phyloP scores from a whole-genome alignment of 2,329 filamentous ascomycete species.

The Penicillium sp. region DNA sequence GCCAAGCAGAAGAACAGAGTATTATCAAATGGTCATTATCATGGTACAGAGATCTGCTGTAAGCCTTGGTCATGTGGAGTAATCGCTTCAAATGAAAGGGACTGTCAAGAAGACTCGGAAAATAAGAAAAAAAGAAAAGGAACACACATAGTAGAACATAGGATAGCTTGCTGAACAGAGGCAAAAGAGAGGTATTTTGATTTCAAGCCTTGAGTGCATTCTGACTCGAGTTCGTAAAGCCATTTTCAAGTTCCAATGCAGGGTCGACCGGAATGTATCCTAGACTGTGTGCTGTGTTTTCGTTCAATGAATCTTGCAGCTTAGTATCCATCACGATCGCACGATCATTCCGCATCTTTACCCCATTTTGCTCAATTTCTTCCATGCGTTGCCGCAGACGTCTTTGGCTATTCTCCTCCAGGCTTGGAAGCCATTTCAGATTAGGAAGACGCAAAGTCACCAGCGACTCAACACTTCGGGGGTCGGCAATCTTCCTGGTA shows the following conservation, averaged over 20 bases:
- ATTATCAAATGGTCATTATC: not conserved
- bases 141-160: not conserved
- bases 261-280: not conserved
- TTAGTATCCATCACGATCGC: not conserved
- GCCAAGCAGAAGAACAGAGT: not conserved
- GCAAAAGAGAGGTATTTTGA: not conserved
- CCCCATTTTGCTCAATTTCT: constrained; percentile 32
- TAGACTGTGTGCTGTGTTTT: not conserved
- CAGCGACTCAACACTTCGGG: constrained; percentile 82
- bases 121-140: not conserved
- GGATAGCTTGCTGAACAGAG: not conserved
- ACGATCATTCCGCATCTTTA: not conserved
- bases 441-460: constrained; percentile 93
- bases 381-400: constrained; percentile 40
- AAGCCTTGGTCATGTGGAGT: not conserved
- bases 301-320: not conserved
- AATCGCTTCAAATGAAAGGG: not conserved
- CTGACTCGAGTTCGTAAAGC: not conserved
- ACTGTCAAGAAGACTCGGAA: not conserved
- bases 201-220: not conserved
- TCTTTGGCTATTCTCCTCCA: constrained; percentile 50
- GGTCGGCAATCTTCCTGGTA: constrained; percentile 85
- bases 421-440: constrained; percentile 72
- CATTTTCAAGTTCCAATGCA: not conserved
- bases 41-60: not conserved